Evolutionary conservation across 1,284 basidiomycete genomes (phyloP).

Genomic region (Xerocomus nothofagi): DNA sequence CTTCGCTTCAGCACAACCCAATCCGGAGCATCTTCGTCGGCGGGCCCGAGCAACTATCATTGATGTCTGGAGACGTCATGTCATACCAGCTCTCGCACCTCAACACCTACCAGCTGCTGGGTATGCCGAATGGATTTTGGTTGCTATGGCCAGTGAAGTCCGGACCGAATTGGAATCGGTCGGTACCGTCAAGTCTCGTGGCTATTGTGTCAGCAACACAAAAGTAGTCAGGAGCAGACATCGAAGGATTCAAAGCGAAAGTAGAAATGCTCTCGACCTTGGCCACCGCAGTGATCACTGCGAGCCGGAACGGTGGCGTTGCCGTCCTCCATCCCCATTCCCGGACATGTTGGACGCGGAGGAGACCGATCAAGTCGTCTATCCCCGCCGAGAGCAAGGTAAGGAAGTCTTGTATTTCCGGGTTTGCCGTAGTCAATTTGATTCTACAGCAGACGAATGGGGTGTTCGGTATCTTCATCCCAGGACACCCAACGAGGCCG

Average conservation of each 20-base stretch:
- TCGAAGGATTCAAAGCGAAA: slow-evolving; percentile 26
- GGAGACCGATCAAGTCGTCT: slow-evolving; percentile 29
- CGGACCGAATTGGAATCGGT: slow-evolving; percentile 25
- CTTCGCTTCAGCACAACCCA: slow-evolving; percentile 29
- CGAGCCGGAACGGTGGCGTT: slow-evolving; percentile 12
- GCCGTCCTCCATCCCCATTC: slow-evolving; percentile 29
- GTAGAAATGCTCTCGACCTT: slow-evolving; percentile 33
- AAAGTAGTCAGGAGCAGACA: slow-evolving; percentile 13
- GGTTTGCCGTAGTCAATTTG: slow-evolving; percentile 10
- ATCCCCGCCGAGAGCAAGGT: slow-evolving; percentile 30
- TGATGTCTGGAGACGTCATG: slow-evolving; percentile 70
- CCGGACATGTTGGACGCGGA: slow-evolving; percentile 11
- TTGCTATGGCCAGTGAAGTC: slow-evolving; percentile 18
- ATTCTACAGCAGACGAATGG: slow-evolving; percentile 31
- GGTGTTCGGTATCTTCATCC: slow-evolving; percentile 24
- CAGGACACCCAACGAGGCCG: slow-evolving; percentile 14
- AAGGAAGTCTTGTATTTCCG: neutral
- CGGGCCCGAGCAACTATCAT: slow-evolving; percentile 74
- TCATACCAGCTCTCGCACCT: slow-evolving; percentile 50
- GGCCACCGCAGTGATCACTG: slow-evolving; percentile 23
- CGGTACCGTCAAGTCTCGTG: slow-evolving; percentile 2
- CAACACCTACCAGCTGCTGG: slow-evolving; percentile 31
- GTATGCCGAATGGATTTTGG: slow-evolving; percentile 31
- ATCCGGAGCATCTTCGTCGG: slow-evolving; percentile 51
- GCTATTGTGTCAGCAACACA: neutral